Conservation (phyloP, 2,329 filamentous ascomycete genomes). For the Alternaria brassicicola region DNA sequence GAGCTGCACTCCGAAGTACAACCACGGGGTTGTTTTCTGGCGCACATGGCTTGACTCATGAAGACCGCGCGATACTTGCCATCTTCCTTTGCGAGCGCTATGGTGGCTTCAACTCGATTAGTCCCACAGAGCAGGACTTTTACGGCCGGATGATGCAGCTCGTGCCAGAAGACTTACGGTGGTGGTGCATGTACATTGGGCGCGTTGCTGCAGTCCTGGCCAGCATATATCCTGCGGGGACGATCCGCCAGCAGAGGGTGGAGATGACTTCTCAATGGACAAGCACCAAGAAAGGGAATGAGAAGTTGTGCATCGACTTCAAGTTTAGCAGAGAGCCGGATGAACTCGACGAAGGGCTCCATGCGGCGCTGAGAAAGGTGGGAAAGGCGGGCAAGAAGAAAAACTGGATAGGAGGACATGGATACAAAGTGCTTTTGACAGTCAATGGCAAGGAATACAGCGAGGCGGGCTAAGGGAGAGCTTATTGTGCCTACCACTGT, state of each 20-base stretch:
- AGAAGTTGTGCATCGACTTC: slow-evolving; percentile 40
- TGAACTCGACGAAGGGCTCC: slow-evolving; percentile 42
- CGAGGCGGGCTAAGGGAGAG: slow-evolving; percentile 16
- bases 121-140: slow-evolving; percentile 63
- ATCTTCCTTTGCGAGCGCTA: slow-evolving; percentile 76
- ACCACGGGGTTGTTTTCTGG: slow-evolving; percentile 70
- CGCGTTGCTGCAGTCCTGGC: slow-evolving; percentile 64
- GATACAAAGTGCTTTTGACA: slow-evolving; percentile 38
- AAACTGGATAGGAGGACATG: slow-evolving; percentile 42
- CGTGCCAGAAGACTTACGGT: slow-evolving; percentile 61
- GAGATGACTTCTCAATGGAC: slow-evolving; percentile 33
- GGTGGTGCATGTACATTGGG: slow-evolving; percentile 71
- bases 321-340: slow-evolving; percentile 31
- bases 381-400: slow-evolving; percentile 51
- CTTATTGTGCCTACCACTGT: not conserved
- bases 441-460: slow-evolving; percentile 36
- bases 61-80: slow-evolving; percentile 72
- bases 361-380: slow-evolving; percentile 38
- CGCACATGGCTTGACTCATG: slow-evolving; percentile 75
- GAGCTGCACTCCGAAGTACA: slow-evolving; percentile 74
- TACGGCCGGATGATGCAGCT: slow-evolving; percentile 60
- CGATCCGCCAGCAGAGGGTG: slow-evolving; percentile 49
- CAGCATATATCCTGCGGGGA: slow-evolving; percentile 66
- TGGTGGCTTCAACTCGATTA: slow-evolving; percentile 63
- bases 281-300: slow-evolving; percentile 35